Evolutionary conservation across 164 flowering plant species (phyloP).

Genomic region (Tinospora cordifolia): DNA sequence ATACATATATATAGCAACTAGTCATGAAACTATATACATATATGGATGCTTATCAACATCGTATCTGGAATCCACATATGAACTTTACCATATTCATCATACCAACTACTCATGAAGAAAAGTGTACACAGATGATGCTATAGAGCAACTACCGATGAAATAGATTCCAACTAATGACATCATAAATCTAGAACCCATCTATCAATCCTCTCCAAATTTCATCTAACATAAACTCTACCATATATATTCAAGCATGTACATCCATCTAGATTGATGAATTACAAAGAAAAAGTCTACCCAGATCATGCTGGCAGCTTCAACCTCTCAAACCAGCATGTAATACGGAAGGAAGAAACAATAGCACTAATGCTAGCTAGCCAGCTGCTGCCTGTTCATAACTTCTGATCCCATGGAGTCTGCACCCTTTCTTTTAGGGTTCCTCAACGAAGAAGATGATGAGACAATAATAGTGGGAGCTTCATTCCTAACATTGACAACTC

Average conservation of each 20-base stretch:
- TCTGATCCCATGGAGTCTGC: neutral
- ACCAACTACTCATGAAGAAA: no score
- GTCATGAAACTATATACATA: no score
- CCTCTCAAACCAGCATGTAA: constrained; percentile 53
- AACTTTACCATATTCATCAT: no score
- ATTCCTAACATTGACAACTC: neutral
- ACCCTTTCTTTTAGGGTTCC: neutral
- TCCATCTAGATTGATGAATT: neutral
- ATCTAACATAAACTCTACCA: neutral
- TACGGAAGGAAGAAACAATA: neutral
- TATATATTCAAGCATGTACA: neutral
- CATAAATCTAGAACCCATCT: neutral
- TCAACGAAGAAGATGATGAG: neutral
- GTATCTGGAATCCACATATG: no score
- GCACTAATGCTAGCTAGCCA: no score
- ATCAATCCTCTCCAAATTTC: neutral
- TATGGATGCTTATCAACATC: no score
- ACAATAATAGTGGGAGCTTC: constrained; percentile 2
- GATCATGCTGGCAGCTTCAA: constrained; percentile 87
- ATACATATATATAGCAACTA: no score
- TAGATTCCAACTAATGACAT: neutral
- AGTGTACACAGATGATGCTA: no score
- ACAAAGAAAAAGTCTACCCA: constrained; percentile 22
- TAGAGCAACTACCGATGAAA: neutral
- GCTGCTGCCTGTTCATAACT: neutral